Conservation (phyloP, 805 yeast genomes). For the Ogataea pignaliae region DNA sequence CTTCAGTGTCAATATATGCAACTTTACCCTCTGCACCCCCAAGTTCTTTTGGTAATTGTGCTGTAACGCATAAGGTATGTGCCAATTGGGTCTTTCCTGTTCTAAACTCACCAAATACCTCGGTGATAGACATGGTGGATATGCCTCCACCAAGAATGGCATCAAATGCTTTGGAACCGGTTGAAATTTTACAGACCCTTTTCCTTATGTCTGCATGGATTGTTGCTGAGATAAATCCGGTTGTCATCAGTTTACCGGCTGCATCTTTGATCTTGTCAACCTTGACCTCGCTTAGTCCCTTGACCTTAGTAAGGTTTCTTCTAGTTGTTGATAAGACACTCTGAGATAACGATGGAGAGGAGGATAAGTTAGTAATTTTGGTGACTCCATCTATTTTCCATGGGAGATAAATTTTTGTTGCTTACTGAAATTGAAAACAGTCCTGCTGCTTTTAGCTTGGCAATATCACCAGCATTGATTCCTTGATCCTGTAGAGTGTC, state of each 20-base stretch:
- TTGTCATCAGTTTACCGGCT: constrained; percentile 58
- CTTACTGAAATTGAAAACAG: constrained; percentile 62
- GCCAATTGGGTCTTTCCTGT: constrained; percentile 83
- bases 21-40: constrained; percentile 84
- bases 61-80: constrained; percentile 72
- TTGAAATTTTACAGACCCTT: constrained; percentile 59
- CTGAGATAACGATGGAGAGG: constrained; percentile 24
- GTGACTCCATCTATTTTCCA: not conserved
- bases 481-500: constrained; percentile 63
- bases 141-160: constrained; percentile 70
- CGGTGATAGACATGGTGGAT: constrained; percentile 73
- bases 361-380: not conserved
- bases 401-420: not conserved
- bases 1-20: constrained; percentile 76
- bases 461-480: constrained; percentile 66
- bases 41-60: constrained; percentile 64
- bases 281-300: constrained; percentile 71
- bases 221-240: constrained; percentile 72
- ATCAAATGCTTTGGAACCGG: constrained; percentile 70
- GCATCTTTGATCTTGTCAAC: constrained; percentile 75
- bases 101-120: constrained; percentile 75
- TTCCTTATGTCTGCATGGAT: constrained; percentile 62
- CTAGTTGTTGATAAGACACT: constrained; percentile 58
- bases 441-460: constrained; percentile 63
- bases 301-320: constrained; percentile 57